These are phyloP conservation scores for Fusarium penzigii DNA, from an alignment of 2,329 filamentous ascomycete genomes.

Conservation along the genomic window DNA sequence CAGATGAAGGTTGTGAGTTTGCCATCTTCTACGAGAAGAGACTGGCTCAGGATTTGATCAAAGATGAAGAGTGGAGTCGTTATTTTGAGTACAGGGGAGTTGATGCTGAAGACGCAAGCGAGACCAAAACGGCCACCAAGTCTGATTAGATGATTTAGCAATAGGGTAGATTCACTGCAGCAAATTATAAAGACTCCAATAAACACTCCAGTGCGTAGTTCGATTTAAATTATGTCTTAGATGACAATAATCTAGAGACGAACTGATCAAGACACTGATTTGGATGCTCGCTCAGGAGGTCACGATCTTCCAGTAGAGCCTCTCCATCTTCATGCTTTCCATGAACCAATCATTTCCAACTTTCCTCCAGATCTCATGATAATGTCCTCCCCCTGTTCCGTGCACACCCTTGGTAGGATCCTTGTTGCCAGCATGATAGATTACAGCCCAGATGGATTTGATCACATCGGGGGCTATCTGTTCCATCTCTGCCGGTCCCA, in stretches of 20 bases:
- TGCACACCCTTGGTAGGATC: background rate
- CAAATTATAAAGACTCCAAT: no score
- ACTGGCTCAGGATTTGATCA: conserved; percentile 31
- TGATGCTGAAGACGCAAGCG: conserved; percentile 20
- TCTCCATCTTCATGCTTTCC: conserved; percentile 11
- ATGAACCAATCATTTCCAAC: conserved; percentile 16
- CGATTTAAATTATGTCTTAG: no score
- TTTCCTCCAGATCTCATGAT: conserved; percentile 16
- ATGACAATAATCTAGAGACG: no score
- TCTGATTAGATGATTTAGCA: background rate
- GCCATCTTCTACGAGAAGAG: conserved; percentile 37
- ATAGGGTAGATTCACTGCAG: background rate
- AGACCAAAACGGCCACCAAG: background rate
- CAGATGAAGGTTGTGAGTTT: conserved; percentile 40
- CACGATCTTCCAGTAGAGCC: conserved; percentile 15
- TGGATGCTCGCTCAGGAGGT: background rate
- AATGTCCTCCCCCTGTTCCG: conserved; percentile 12
- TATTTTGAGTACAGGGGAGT: conserved; percentile 42
- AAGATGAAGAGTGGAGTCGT: conserved; percentile 36
- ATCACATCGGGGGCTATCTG: conserved; percentile 2
- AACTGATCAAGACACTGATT: no score
- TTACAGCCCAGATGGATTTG: conserved; percentile 6
- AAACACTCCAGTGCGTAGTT: no score
- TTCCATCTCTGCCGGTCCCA: conserved; percentile 12
- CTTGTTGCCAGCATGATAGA: conserved; percentile 9